phyloP scores from a whole-genome alignment of 202 grass and related monocot genomes.

The Panicum hallii region DNA sequence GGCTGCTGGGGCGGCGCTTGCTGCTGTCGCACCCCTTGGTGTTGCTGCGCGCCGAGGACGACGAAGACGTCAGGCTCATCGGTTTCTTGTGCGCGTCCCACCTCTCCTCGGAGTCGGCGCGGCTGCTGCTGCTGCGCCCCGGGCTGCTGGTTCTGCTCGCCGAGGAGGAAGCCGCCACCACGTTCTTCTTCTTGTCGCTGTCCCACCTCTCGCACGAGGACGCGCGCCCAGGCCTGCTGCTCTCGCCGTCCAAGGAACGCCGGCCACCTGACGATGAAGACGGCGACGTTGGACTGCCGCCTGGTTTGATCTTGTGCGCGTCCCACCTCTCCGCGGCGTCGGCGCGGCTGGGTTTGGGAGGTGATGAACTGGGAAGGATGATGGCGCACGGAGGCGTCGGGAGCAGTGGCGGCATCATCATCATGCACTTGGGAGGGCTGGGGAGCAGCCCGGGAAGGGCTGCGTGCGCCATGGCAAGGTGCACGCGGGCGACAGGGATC shows the following conservation, averaged over 20 bases:
- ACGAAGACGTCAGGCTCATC: neutral
- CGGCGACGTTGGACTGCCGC: neutral
- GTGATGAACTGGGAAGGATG: neutral
- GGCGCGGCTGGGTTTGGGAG: neutral
- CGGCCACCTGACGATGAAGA: neutral
- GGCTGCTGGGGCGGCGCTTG: neutral
- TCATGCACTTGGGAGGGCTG: neutral
- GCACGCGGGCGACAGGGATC: neutral
- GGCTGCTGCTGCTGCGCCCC: neutral
- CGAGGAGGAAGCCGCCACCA: neutral
- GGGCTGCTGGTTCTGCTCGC: neutral
- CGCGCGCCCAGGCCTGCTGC: neutral
- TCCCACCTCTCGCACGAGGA: conserved; percentile 10
- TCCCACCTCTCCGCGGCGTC: conserved; percentile 23
- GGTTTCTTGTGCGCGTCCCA: conserved; percentile 6
- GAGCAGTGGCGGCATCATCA: neutral
- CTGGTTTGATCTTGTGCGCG: neutral
- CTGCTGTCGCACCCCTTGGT: neutral
- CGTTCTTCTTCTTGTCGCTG: conserved; percentile 16
- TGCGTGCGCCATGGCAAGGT: conserved; percentile 11
- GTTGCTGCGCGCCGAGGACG: neutral
- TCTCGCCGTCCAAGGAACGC: neutral
- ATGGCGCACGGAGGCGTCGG: neutral
- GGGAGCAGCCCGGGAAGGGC: neutral
- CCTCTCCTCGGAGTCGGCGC: neutral